Base-by-base conservation (phyloP, 345 rosid species). In the Citrus australasica region DNA sequence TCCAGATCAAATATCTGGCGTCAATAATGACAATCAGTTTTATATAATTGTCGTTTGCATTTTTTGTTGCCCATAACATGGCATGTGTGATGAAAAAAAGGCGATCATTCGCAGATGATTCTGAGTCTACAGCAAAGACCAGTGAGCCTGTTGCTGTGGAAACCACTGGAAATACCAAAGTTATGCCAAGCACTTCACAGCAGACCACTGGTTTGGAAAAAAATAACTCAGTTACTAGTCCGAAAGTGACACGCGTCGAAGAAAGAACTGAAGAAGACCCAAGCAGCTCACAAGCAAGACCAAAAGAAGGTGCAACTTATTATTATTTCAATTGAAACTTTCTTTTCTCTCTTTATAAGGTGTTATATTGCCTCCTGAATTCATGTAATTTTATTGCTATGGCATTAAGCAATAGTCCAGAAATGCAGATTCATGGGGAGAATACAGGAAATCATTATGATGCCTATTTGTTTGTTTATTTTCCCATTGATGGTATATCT, bases 241-340 rank as follows among this genome's bases (percentile, higher is more conserved):
- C 65, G 38, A 84, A 77, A 71, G 48, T 76, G 40, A 59, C 72
- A 74, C 56, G 86, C 32, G 6, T 32, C 62, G 32, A 80, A 61
- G 90, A 77, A 79, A 87, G 78, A 79, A 77, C 63, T 81, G 86
- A 88, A 74, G 90, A 86, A 77, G 90, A 86, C 85, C 89, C 92
- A 69, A 87, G 86, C 82, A 85, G 74, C 84, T 86, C 91, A 2
- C 87, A 89, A 53, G 77, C 84, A 14, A 87, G 99, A 83, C 89
- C 84, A 42, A 95, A 87, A 81, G 93, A 91, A 92, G 99, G 99
- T 92, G 65, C 69, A 67, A 38, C 63, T 82, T 24, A 35, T 40
- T 28, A 61, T 60, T 22, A 25, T 21, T 69, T 76, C 42, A 38
- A 62, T 75, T 82, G 30, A 35, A 48, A 51, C 6, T 55, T 68